Percentiles rank a stretch among this genome's conserved stretches.
phyloP scores from a whole-genome alignment of 257 asterid species.

The Anisodus tanguticus region DNA sequence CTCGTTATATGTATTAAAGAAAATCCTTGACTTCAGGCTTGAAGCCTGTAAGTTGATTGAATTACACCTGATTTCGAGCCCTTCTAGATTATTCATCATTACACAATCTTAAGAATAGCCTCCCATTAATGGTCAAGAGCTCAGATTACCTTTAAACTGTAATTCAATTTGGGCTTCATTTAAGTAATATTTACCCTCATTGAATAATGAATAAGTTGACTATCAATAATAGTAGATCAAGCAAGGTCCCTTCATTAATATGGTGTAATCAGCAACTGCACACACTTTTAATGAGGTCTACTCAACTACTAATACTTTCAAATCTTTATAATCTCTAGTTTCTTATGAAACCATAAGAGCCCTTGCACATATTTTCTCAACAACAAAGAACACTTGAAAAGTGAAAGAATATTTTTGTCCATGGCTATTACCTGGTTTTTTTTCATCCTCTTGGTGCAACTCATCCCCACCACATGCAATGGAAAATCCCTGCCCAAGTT shows the following conservation, averaged over 20 bases:
- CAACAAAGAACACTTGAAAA: background rate
- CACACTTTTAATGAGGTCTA: background rate
- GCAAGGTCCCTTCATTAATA: background rate
- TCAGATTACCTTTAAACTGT: background rate
- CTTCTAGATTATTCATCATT: background rate
- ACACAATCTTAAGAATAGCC: background rate
- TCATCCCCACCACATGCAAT: slow-evolving; percentile 28
- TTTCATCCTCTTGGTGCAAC: slow-evolving; percentile 36
- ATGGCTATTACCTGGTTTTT: slow-evolving; percentile 29
- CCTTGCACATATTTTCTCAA: background rate
- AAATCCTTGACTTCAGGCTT: too few relatives aligned
- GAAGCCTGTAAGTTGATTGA: background rate
- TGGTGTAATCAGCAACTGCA: background rate
- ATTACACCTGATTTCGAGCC: background rate
- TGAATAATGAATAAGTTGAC: background rate
- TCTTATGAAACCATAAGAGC: background rate
- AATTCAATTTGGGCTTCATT: background rate
- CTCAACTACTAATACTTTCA: background rate
- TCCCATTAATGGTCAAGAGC: background rate
- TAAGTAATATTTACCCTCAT: background rate
- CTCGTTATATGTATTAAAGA: too few relatives aligned
- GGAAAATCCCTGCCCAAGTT: slow-evolving; percentile 40
- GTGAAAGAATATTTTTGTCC: background rate
- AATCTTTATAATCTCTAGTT: background rate
- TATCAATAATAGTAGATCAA: background rate